phyloP scores from a whole-genome alignment of 2,329 filamentous ascomycete genomes.

The Penicillium sp. region DNA sequence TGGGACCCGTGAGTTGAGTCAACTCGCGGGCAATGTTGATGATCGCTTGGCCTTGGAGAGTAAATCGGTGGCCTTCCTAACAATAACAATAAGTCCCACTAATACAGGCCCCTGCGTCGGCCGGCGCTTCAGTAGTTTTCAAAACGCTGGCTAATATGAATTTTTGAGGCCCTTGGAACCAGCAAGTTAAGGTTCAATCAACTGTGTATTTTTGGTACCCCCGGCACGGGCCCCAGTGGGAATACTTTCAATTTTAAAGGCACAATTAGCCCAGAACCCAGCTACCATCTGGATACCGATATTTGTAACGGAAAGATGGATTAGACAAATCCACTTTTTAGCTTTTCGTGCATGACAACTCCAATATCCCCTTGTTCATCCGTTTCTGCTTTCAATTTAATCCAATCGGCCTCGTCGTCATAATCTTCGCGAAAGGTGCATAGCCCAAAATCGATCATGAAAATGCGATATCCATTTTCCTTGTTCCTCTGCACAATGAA shows the following conservation, averaged over 20 bases:
- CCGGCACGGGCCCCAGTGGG: too few species aligned
- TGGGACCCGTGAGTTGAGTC: not conserved
- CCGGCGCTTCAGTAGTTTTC: not conserved
- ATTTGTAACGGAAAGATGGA: slow-evolving; percentile 11
- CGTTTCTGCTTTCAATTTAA: slow-evolving; percentile 10
- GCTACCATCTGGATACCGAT: too few species aligned
- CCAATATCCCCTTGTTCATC: slow-evolving; percentile 23
- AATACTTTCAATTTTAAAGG: too few species aligned
- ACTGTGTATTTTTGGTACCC: too few species aligned
- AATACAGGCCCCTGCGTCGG: not conserved
- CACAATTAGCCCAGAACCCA: too few species aligned
- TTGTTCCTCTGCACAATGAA: slow-evolving; percentile 11
- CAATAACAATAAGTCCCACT: not conserved
- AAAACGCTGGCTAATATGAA: too few species aligned
- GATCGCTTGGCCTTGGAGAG: not conserved
- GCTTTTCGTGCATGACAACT: slow-evolving; percentile 14
- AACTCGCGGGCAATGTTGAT: not conserved
- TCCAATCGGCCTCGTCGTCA: slow-evolving; percentile 13
- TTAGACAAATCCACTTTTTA: slow-evolving; percentile 19
- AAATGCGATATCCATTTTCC: not conserved
- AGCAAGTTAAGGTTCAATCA: too few species aligned
- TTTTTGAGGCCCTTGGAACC: too few species aligned
- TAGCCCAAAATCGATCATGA: slow-evolving; percentile 8
- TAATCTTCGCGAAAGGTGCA: slow-evolving; percentile 14
- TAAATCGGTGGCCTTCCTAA: not conserved